Conservation (phyloP, 2,329 filamentous ascomycete species). For the Nemania sp. region DNA sequence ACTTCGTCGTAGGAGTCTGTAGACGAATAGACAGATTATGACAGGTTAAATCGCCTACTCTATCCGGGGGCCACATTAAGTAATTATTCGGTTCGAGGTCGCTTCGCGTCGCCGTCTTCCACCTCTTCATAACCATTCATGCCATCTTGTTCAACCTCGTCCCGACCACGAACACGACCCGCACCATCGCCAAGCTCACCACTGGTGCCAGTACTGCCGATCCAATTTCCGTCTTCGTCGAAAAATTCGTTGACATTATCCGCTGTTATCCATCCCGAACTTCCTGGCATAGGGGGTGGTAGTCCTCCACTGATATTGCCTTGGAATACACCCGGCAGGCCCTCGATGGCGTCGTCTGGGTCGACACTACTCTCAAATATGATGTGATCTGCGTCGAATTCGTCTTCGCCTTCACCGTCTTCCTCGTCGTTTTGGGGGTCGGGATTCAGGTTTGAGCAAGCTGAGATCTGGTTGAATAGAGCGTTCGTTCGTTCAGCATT, state of each 20-base stretch:
- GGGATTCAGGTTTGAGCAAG: slow-evolving; percentile 76
- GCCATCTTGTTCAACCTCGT: slow-evolving; percentile 57
- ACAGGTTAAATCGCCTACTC: background rate
- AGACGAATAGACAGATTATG: background rate
- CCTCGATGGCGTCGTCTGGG: slow-evolving; percentile 57
- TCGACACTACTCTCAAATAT: slow-evolving; percentile 58
- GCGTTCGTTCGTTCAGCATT: slow-evolving; percentile 46
- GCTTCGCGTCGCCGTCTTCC: slow-evolving; percentile 44
- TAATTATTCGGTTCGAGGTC: slow-evolving; percentile 39
- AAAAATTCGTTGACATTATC: slow-evolving; percentile 88
- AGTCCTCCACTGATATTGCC: slow-evolving; percentile 55
- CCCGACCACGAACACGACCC: slow-evolving; percentile 58
- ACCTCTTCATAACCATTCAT: slow-evolving; percentile 48
- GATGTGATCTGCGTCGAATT: slow-evolving; percentile 51
- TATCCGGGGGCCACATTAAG: background rate
- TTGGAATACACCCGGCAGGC: slow-evolving; percentile 58
- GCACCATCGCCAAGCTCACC: slow-evolving; percentile 67
- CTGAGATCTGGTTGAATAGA: slow-evolving; percentile 72
- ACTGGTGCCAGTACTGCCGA: slow-evolving; percentile 50
- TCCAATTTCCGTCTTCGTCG: slow-evolving; percentile 80
- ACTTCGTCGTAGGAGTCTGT: background rate
- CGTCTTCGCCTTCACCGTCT: slow-evolving; percentile 58
- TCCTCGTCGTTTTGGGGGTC: slow-evolving; percentile 66
- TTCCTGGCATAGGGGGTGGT: slow-evolving; percentile 72
- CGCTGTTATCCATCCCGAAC: slow-evolving; percentile 84